A percentile compares a stretch with the other conserved stretches of the same genome.
Conservation (phyloP, 371 early-diverging fungal genomes). For the Thermomucor indicae-seudaticae region DNA sequence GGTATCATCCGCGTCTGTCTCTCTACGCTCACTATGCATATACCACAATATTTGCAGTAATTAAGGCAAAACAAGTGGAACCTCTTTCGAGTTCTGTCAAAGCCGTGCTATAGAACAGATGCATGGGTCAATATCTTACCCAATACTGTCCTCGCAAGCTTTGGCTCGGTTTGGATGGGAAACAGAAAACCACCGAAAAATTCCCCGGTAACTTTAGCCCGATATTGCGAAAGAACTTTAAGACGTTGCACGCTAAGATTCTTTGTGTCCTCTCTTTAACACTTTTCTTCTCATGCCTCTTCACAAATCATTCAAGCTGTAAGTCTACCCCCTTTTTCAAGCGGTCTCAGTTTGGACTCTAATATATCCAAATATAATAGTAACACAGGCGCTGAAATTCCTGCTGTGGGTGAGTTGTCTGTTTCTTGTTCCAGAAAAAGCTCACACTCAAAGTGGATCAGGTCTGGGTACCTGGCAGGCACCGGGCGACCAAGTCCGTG, state of each 20-base stretch:
- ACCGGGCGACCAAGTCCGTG: conserved; percentile 28
- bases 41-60: too few relatives aligned
- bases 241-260: neutral
- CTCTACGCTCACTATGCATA: too few relatives aligned
- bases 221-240: neutral
- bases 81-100: neutral
- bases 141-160: neutral
- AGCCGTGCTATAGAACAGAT: neutral
- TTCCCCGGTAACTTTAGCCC: neutral
- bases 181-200: neutral
- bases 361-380: conserved; percentile 6
- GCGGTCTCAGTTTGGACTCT: neutral
- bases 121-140: neutral
- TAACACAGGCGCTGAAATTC: conserved; percentile 42
- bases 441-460: neutral
- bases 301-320: conserved; percentile 13
- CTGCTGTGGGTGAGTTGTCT: conserved; percentile 22
- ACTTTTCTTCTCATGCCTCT: conserved; percentile 1
- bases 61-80: neutral
- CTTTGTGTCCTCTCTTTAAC: conserved; percentile 2
- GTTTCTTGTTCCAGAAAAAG: neutral
- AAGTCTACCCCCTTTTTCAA: neutral
- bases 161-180: neutral
- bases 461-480: conserved; percentile 53
- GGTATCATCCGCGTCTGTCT: too few relatives aligned